phyloP scores from a whole-genome alignment of 495 filamentous ascomycete genomes.

The Aspergillus bridgeri region DNA sequence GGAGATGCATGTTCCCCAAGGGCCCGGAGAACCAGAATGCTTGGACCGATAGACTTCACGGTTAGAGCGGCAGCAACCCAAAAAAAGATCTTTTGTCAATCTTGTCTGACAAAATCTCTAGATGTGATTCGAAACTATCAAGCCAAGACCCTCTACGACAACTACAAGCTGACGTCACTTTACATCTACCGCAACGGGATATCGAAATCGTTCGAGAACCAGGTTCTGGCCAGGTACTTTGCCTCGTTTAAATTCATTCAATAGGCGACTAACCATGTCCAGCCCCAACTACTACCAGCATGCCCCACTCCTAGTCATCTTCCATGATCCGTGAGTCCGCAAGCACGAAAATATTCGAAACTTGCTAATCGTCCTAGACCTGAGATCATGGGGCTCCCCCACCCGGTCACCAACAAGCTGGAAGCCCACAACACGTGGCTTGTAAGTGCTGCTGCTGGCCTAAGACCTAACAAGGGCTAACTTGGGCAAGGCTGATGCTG shows the following conservation, averaged over 20 bases:
- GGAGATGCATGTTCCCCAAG: constrained; percentile 57
- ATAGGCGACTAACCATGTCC: background rate
- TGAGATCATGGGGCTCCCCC: constrained; percentile 62
- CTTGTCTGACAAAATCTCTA: constrained; percentile 11
- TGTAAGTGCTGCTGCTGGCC: constrained; percentile 51
- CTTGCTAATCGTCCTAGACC: constrained; percentile 50
- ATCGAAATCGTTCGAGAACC: constrained; percentile 77
- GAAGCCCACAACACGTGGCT: constrained; percentile 82
- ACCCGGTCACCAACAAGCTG: constrained; percentile 64
- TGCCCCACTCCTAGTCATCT: constrained; percentile 65
- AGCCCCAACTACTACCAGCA: constrained; percentile 53
- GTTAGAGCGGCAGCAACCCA: constrained; percentile 23
- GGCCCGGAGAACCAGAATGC: constrained; percentile 24
- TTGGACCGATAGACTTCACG: constrained; percentile 52
- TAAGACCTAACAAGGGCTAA: constrained; percentile 35
- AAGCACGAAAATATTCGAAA: too few relatives aligned
- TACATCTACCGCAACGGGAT: constrained; percentile 67
- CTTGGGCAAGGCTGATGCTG: constrained; percentile 65
- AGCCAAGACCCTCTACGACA: constrained; percentile 60
- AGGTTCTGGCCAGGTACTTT: constrained; percentile 79
- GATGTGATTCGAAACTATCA: constrained; percentile 78
- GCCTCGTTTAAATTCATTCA: background rate
- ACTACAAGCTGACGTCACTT: constrained; percentile 70
- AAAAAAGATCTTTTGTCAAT: too few relatives aligned
- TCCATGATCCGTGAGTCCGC: constrained; percentile 72